Conservation (phyloP, 2,329 filamentous ascomycete species). For the Aspergillus sergii region DNA sequence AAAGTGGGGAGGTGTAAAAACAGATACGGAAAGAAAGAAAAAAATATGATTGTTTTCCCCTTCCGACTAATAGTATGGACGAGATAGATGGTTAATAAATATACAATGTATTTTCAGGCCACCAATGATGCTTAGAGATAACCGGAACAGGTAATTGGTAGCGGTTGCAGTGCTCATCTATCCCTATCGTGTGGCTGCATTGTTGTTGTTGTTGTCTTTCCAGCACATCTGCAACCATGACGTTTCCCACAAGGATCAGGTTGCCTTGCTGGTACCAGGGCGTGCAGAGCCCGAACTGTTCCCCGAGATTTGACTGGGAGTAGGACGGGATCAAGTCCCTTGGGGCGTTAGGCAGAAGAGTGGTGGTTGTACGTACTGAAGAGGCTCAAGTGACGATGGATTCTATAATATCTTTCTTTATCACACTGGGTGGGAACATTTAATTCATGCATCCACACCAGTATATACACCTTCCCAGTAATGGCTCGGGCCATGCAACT, state of each 20-base stretch:
- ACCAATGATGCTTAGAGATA: neutral
- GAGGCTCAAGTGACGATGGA: neutral
- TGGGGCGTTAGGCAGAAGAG: neutral
- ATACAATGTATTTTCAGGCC: neutral
- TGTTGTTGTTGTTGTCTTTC: neutral
- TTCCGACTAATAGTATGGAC: neutral
- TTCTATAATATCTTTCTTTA: neutral
- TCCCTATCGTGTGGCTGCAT: neutral
- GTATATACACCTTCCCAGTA: neutral
- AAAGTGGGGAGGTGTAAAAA: neutral
- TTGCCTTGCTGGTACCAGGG: neutral
- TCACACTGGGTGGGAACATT: neutral
- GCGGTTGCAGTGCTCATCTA: neutral
- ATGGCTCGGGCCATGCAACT: neutral
- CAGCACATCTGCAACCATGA: neutral
- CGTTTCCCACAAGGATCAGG: neutral
- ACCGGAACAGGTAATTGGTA: neutral
- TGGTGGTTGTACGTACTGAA: neutral
- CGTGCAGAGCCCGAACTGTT: neutral
- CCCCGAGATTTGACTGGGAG: neutral
- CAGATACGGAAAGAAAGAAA: neutral
- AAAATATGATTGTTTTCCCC: neutral
- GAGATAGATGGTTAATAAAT: neutral
- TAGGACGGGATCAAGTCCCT: neutral
- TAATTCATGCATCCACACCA: neutral